Conservation (phyloP, 495 filamentous ascomycete species). For the Penicillium alfredii region DNA sequence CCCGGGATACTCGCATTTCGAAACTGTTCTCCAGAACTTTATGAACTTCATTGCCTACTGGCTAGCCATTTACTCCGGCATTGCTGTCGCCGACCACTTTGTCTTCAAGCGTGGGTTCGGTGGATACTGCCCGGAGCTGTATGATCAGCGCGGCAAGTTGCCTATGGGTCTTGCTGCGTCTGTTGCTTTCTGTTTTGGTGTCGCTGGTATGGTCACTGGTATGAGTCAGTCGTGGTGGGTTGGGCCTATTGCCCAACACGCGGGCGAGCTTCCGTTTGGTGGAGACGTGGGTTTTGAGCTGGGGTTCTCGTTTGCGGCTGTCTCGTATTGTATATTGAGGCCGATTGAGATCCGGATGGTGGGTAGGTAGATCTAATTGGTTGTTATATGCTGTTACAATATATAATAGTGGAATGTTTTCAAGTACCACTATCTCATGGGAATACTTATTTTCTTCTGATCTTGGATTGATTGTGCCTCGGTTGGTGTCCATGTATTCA, state of each 20-base stretch:
- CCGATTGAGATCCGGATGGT: slow-evolving; percentile 33
- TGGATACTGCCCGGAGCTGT: slow-evolving; percentile 58
- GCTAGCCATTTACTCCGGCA: slow-evolving; percentile 75
- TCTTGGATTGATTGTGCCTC: too few species aligned
- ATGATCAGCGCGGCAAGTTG: slow-evolving; percentile 53
- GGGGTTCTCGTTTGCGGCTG: slow-evolving; percentile 39
- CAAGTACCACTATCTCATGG: too few species aligned
- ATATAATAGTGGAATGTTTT: too few species aligned
- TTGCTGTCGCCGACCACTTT: slow-evolving; percentile 70
- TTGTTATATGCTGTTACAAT: neutral
- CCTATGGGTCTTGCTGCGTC: slow-evolving; percentile 68
- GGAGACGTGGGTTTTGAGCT: slow-evolving; percentile 77
- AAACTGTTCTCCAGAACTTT: slow-evolving; percentile 67
- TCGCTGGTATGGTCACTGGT: slow-evolving; percentile 67
- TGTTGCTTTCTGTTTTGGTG: slow-evolving; percentile 59
- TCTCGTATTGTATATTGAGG: slow-evolving; percentile 27
- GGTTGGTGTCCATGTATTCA: too few species aligned
- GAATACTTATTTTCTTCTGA: too few species aligned
- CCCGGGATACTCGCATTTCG: slow-evolving; percentile 71
- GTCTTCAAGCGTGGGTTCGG: slow-evolving; percentile 61
- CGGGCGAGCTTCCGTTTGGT: slow-evolving; percentile 50
- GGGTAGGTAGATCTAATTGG: slow-evolving; percentile 26
- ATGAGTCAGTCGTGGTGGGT: slow-evolving; percentile 75
- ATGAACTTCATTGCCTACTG: slow-evolving; percentile 79
- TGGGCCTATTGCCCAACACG: slow-evolving; percentile 63